Evolutionary conservation across 495 filamentous ascomycete species (phyloP), one percentile per base, ranked within the genome.

Genomic region (Annulohypoxylon stygium): DNA sequence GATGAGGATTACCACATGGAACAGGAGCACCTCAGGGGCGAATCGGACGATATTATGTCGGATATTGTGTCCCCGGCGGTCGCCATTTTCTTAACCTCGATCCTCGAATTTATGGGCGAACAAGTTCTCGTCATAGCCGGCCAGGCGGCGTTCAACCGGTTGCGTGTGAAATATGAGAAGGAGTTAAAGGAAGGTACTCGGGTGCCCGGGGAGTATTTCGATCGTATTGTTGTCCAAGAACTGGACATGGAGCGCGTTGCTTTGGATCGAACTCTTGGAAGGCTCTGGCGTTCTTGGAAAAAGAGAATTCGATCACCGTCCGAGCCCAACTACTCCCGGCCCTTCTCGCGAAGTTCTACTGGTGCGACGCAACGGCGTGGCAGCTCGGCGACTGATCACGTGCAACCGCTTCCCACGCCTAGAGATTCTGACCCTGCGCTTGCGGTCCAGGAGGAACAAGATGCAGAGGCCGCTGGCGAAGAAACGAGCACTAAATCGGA

Each of bases 201-300:
- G 54, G 78, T 69, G 53, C 78, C 81, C 0, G 76, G 78, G 23
- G 82, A 81, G 23, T 65, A 84, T 62, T 81, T 83, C 61, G 89
- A 93, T 60, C 89, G 88, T 23, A 84, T 96, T 54, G 84, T 93
- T 34, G 92, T 99, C 23, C 94, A 97, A 76, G 95, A 98, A 76
- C 81, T 89, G 26, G 97, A 99, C 77, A 93, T 97, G 84, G 95
- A 98, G 78, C 95, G 96, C 65, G 84, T 98, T 67, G 96, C 95
- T 4, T 83, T 98, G 63, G 93, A 96, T 77, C 86, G 93, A 47
- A 95, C 93, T 11, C 82, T 99, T 2, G 95, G 97, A 12, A 85
- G 95, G 37, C 81, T 98, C 34, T 99, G 97, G 97, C 89, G 97
- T 74, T 92, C 93, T 34, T 99, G 97, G 97, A 93, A 95, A 78